Evolutionary conservation across 805 yeast species (phyloP).

Genomic region (Hanseniaspora lachancei): DNA sequence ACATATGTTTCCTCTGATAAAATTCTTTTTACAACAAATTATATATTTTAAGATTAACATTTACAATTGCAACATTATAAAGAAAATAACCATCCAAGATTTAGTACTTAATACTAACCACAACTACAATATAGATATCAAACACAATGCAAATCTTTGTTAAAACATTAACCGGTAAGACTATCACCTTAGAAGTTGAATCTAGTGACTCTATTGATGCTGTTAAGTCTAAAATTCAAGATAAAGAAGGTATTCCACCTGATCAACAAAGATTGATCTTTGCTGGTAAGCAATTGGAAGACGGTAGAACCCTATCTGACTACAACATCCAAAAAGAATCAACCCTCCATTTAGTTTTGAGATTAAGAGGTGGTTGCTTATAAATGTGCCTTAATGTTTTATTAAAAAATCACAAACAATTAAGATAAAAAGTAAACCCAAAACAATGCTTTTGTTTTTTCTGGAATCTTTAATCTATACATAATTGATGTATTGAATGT

Average conservation of each 20-base stretch:
- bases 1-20: not conserved
- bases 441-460: too few species aligned
- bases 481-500: too few species aligned
- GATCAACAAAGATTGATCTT: constrained; percentile 59
- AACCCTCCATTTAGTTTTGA: constrained; percentile 54
- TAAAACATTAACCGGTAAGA: constrained; percentile 94
- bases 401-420: constrained; percentile 22
- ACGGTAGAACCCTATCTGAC: constrained; percentile 58
- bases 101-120: not conserved
- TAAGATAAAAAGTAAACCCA: too few species aligned
- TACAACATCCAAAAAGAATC: constrained; percentile 65
- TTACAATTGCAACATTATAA: too few species aligned
- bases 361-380: constrained; percentile 57
- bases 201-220: constrained; percentile 91
- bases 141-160: constrained; percentile 75
- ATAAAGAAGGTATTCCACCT: constrained; percentile 61
- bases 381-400: not conserved
- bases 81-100: not conserved
- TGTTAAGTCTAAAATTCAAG: constrained; percentile 68
- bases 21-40: too few species aligned
- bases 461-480: too few species aligned
- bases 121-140: constrained; percentile 34
- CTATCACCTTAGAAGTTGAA: constrained; percentile 89
- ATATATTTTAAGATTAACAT: too few species aligned
- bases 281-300: constrained; percentile 62